Base-by-base conservation (phyloP, 345 rosid genomes). In the Salix exigua region DNA sequence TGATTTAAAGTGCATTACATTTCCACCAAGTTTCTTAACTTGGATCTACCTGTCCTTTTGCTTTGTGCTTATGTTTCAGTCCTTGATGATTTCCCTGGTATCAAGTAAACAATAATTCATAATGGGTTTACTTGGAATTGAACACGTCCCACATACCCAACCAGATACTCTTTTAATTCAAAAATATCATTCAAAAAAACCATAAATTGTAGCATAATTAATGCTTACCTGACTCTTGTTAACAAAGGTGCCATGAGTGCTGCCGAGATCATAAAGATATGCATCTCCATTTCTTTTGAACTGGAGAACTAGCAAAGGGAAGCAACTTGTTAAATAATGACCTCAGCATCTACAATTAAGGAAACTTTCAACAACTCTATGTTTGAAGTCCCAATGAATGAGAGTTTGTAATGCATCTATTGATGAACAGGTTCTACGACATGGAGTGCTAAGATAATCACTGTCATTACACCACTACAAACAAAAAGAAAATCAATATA, bases 211-310 rank as follows among this genome's bases (percentile, higher is more conserved):
- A 18, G 11, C 31, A 4, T 37, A 19, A 66, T 42, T 70, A 46
- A 48, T 31, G 42, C 21, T 35, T 71, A 96, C 97, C 98, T 88
- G 90, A 63, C 42, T 82, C 88, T 92, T 96, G 88, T 96, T 93
- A 71, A 92, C 64, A 35, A 73, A 87, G 26, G 97, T 89, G 69
- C 98, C 97, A 79, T 96, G 99, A 17, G 94, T 91, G 77, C 98
- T 93, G 44, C 91, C 96, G 46, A 90, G 88, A 82, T 93, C 99
- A 63, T 89, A 96, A 46, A 96, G 76, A 77, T 88, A 96, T 0
- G 99, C 97, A 63, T 77, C 89, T 68, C 99, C 98, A 40, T 81
- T 89, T 76, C 88, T 86, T 70, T 90, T 96, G 82, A 91, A 94
- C 86, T 96, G 98, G 80, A 96, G 85, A 83, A 92, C 99, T 96